Percentiles rank a stretch among this genome's conserved stretches.
These are phyloP conservation scores for Globisporangium radiosum DNA, from an alignment of 352 stramenopile species.

Conservation along the genomic window DNA sequence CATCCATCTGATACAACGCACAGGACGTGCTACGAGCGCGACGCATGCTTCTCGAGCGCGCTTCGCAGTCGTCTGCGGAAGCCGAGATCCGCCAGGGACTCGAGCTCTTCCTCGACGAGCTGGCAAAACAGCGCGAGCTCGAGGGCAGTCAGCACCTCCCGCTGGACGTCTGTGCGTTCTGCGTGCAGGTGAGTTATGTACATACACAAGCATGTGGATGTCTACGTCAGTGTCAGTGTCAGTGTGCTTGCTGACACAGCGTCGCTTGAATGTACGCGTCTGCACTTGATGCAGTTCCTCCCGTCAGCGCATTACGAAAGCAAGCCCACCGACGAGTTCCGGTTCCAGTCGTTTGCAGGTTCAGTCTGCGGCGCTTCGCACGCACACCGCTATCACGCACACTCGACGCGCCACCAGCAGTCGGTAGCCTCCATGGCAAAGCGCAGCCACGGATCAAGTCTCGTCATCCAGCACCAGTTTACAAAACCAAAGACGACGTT, in stretches of 20 bases:
- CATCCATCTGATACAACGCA: background rate
- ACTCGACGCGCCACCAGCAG: slow-evolving; percentile 8
- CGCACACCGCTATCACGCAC: background rate
- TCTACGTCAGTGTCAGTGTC: background rate
- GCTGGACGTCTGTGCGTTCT: slow-evolving; percentile 45
- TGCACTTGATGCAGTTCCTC: slow-evolving; percentile 27
- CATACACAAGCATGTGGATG: no score
- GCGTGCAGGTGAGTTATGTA: slow-evolving; percentile 17
- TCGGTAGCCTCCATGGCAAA: slow-evolving; percentile 5
- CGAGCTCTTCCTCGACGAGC: slow-evolving; percentile 39
- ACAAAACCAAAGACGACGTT: slow-evolving; percentile 9
- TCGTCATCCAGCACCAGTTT: slow-evolving; percentile 58
- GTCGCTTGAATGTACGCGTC: background rate
- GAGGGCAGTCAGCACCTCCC: slow-evolving; percentile 25
- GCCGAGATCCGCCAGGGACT: slow-evolving; percentile 27
- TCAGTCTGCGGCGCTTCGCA: slow-evolving; percentile 8
- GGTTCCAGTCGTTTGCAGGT: slow-evolving; percentile 16
- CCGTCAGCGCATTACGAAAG: slow-evolving; percentile 38
- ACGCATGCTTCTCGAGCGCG: slow-evolving; percentile 46
- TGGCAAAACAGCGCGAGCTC: slow-evolving; percentile 22
- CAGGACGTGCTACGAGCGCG: slow-evolving; percentile 50
- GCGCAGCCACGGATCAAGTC: slow-evolving; percentile 22
- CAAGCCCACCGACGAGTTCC: slow-evolving; percentile 26
- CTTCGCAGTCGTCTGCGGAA: slow-evolving; percentile 9
- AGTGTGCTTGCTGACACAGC: background rate